Evolutionary conservation across 768 basidiomycete species (phyloP).

Genomic region (Candolleomyces eurysporus): DNA sequence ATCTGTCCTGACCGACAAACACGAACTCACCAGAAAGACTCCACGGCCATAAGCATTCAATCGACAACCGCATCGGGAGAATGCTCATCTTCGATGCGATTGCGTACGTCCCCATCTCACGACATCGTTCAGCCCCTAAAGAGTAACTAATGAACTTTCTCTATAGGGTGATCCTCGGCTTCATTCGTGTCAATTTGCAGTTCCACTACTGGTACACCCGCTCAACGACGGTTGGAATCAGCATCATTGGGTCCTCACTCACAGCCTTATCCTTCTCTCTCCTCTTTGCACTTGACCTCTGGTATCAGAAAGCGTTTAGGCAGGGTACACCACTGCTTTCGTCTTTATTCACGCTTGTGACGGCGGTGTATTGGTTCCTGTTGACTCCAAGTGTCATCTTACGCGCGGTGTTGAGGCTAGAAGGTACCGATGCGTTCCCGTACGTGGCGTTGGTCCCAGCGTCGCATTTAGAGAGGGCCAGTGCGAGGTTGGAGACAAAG

Average conservation of each 20-base stretch:
- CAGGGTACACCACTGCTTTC: background rate
- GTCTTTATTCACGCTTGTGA: background rate
- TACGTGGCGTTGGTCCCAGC: slow-evolving; percentile 13
- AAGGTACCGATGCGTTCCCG: slow-evolving; percentile 20
- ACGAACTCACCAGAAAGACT: background rate
- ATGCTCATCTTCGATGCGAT: background rate
- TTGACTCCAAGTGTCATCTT: slow-evolving; percentile 23
- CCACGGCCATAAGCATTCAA: background rate
- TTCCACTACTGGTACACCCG: slow-evolving; percentile 34
- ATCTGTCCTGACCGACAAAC: background rate
- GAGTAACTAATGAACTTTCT: background rate
- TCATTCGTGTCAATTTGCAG: slow-evolving; percentile 13
- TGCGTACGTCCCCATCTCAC: background rate
- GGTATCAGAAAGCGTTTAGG: slow-evolving; percentile 1
- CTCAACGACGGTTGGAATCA: slow-evolving; percentile 30
- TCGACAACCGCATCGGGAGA: background rate
- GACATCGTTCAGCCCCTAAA: background rate
- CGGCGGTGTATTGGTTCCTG: background rate
- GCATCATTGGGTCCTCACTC: slow-evolving; percentile 22
- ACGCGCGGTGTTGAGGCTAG: slow-evolving; percentile 21
- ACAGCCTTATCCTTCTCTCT: slow-evolving; percentile 10
- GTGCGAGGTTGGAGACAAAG: slow-evolving; percentile 16
- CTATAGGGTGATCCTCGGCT: slow-evolving; percentile 12
- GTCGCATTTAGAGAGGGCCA: slow-evolving; percentile 29
- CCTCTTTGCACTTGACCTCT: background rate